Evolutionary conservation across 192 early-diverging fungal species (phyloP), one percentile per base, ranked within the genome.

Genomic region (Coemansia erecta): DNA sequence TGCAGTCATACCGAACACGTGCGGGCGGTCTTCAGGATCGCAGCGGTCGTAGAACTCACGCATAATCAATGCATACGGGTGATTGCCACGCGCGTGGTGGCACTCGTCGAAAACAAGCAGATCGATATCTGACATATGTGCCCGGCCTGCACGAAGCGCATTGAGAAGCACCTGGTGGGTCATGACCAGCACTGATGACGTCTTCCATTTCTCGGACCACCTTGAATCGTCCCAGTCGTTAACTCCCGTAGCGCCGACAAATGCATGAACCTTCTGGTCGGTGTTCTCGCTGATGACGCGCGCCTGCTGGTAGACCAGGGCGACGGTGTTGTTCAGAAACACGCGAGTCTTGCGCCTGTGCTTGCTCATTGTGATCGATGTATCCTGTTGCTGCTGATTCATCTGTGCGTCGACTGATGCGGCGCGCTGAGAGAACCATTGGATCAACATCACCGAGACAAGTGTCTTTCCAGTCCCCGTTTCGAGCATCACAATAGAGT

Each of bases 381-480:
- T 11, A 37, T 37, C 35, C 6, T 37, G 6, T 13, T 13, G 7
- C 40, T 47, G 44, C 15, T 6, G 41, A 19, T 15, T 49, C 19
- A 10, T 41, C 43, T n/a, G 56, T 28, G 28, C 39, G 21, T 26
- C 15, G 35, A 8, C 21, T 23, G 23, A 31, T 5, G 24, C 17
- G 15, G 62, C 60, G 17, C 67, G 70, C 43, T 70, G 66, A 6
- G 76, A 70, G 64, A 90, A 84, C 66, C 93, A 83, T 66, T 90
- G 85, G 44, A 97, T 88, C 18, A 98, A 80, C 84, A 96, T 79
- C 50, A 89, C 86, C 2, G 94, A 85, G 17, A 94, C 89, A 1
- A 98, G 75, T 11, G 96, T 98, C 65, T 98, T 97, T 17, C 96
- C 96, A 13, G 87, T 88, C 9, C 96, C 96, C 0, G 96, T 98